phyloP scores from a whole-genome alignment of 2,329 filamentous ascomycete genomes.

The Simplicillium sp. region DNA sequence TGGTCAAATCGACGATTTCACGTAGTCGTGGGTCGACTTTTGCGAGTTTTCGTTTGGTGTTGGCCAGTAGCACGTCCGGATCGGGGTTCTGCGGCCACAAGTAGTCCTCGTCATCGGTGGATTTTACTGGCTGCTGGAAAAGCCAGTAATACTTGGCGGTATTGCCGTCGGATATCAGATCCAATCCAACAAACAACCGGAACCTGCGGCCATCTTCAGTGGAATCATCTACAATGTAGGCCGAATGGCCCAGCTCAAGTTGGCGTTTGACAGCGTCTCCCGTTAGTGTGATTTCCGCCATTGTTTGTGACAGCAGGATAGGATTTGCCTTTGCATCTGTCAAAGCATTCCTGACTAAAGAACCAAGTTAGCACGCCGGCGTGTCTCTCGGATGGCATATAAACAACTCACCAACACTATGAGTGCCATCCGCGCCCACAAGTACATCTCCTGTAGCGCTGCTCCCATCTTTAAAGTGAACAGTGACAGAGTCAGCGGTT shows the following conservation, averaged over 20 bases:
- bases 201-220: not conserved
- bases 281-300: conserved; percentile 15
- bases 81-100: conserved; percentile 14
- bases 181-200: conserved; percentile 14
- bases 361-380: not conserved
- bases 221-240: conserved; percentile 11
- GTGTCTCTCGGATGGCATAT: conserved; percentile 13
- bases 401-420: conserved; percentile 20
- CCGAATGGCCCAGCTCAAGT: conserved; percentile 20
- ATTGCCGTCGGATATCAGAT: conserved; percentile 11
- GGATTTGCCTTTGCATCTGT: conserved; percentile 14
- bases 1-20: conserved; percentile 16
- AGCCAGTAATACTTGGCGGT: conserved; percentile 19
- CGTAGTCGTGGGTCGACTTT: conserved; percentile 7
- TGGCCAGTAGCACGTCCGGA: conserved; percentile 5
- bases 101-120: conserved; percentile 19
- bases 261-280: conserved; percentile 18
- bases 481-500: conserved; percentile 21
- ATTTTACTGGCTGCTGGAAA: conserved; percentile 10
- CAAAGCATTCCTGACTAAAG: conserved; percentile 14
- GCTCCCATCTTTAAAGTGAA: conserved; percentile 32
- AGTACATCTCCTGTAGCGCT: conserved; percentile 31
- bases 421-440: conserved; percentile 35
- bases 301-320: conserved; percentile 16
- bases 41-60: conserved; percentile 4